Percentiles rank a stretch among this genome's conserved stretches.
Conservation (phyloP, 805 yeast genomes). For the Lipomyces mesembrius region DNA sequence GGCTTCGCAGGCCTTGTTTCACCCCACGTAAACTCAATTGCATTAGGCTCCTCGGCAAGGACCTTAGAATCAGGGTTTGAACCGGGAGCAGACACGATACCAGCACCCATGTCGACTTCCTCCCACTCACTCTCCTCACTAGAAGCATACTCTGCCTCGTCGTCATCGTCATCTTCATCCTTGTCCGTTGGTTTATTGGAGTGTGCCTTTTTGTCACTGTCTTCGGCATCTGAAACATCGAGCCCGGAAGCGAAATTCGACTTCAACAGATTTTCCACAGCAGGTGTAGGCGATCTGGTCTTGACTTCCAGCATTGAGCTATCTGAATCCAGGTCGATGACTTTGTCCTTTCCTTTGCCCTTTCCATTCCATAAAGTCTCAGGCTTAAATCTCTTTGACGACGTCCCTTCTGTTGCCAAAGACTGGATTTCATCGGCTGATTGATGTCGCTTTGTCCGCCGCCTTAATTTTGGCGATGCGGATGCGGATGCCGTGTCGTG, state of each 20-base stretch:
- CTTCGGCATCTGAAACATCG: background rate
- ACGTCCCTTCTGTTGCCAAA: background rate
- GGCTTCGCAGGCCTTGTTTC: constrained; percentile 9
- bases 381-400: background rate
- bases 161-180: constrained; percentile 2
- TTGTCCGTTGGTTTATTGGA: constrained; percentile 3
- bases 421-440: background rate
- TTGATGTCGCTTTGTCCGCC: constrained; percentile 2
- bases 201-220: background rate
- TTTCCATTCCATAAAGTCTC: constrained; percentile 6
- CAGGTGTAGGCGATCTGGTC: background rate
- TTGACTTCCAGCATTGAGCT: constrained; percentile 8
- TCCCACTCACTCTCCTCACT: constrained; percentile 33
- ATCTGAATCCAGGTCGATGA: constrained; percentile 19
- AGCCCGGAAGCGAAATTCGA: background rate
- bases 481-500: background rate
- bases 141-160: constrained; percentile 8
- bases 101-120: constrained; percentile 27
- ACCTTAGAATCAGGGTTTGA: background rate
- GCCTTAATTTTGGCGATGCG: background rate
- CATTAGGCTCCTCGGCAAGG: constrained; percentile 14
- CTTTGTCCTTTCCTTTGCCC: constrained; percentile 22
- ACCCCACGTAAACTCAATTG: constrained; percentile 31
- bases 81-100: background rate
- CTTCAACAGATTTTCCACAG: background rate